Base-by-base conservation (phyloP, 2,329 filamentous ascomycete genomes). In the Simplicillium sp. region DNA sequence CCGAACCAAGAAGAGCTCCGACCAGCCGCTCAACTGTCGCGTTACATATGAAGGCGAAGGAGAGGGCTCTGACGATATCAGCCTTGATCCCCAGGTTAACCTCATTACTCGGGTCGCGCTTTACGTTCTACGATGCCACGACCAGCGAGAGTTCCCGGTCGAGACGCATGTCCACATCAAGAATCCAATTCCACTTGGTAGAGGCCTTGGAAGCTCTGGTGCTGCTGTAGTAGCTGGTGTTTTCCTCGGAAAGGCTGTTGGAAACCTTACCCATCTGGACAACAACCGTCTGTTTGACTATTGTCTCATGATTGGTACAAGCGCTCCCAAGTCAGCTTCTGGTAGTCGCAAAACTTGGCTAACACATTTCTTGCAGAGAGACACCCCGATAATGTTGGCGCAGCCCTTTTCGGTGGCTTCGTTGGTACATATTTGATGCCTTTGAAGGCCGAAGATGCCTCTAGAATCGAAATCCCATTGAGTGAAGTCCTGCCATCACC, bases 341-440 rank as follows among this genome's bases (percentile, higher is more conserved):
- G 11, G 15, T 34, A 34, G 29, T 20, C 12, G 11, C 14, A 8
- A 15, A 17, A 25, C 20, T 13, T 28, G n/a, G 25, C 46, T 54
- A 41, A 53, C 45, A 18, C 25, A 9, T 35, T 17, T 17, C 17
- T 12, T 41, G 59, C 46, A 80, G 78, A 95, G 64, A 80, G 87
- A 48, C 88, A 95, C 61, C 88, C 88, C 11, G 88, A 95, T 65
- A 95, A 95, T 57, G 87, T 98, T 39, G 92, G 89, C 43, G 92
- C 92, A 12, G 89, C 92, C 7, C 77, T 97, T 29, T 97, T 94
- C 55, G 92, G 92, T 50, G 92, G 92, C 28, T 97, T 98, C 51
- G 88, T 98, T 18, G 92, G 92, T 45, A 96, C 90, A 14, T 97
- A 97, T 58, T 76, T 97, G 45, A 94, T 94, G 66, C 90, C 94